phyloP scores from a whole-genome alignment of 306 rosid species.

The Albizia julibrissin region DNA sequence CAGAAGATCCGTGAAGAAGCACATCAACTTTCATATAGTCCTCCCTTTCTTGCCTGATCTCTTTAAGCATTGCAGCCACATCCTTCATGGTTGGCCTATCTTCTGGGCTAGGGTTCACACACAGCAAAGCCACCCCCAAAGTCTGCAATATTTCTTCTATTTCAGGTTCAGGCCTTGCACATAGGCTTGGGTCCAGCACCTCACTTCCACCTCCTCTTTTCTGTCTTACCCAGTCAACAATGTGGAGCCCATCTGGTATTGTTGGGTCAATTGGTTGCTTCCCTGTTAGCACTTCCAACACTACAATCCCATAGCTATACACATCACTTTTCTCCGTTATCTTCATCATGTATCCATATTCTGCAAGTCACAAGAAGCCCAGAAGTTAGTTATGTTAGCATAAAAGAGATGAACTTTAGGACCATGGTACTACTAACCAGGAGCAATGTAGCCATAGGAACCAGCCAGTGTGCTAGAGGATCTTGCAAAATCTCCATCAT shows the following conservation, averaged over 20 bases:
- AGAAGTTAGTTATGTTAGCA: not conserved
- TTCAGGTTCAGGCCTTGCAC: constrained; percentile 59
- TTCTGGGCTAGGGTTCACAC: constrained; percentile 68
- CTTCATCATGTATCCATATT: constrained; percentile 89
- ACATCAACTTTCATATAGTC: constrained; percentile 57
- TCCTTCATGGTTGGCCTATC: constrained; percentile 90
- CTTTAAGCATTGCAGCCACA: constrained; percentile 78
- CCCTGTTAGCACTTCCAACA: constrained; percentile 77
- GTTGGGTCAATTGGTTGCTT: constrained; percentile 93
- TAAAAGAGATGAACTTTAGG: constrained; percentile 19
- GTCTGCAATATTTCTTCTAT: constrained; percentile 75
- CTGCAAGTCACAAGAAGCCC: constrained; percentile 41
- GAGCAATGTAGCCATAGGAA: constrained; percentile 95
- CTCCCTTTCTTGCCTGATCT: constrained; percentile 62
- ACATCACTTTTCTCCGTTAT: constrained; percentile 94
- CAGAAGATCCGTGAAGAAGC: constrained; percentile 44
- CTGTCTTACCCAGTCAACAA: constrained; percentile 84
- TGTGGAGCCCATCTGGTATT: constrained; percentile 83
- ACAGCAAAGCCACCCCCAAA: constrained; percentile 81
- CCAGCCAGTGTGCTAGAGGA: constrained; percentile 86
- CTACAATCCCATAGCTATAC: constrained; percentile 83
- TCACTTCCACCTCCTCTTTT: constrained; percentile 47
- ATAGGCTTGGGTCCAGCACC: constrained; percentile 59
- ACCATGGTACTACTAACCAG: constrained; percentile 59
- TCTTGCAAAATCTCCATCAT: constrained; percentile 67